Evolutionary conservation across 345 rosid genomes (phyloP).

Genomic region (Aquilaria yunnanensis): DNA sequence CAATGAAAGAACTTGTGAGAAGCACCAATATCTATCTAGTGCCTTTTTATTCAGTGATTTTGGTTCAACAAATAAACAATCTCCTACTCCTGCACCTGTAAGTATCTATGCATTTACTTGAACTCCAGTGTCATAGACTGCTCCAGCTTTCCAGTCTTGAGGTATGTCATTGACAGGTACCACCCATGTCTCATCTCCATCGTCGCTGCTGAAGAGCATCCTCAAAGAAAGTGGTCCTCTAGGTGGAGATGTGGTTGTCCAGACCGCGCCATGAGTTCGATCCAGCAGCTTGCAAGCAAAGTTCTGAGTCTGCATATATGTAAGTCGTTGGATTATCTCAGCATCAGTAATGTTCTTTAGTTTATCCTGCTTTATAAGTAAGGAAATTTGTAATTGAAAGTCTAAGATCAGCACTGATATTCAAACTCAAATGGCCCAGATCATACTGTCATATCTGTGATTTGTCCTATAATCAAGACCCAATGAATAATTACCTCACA

Average conservation of each 20-base stretch:
- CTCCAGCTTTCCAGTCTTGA: slow-evolving; percentile 56
- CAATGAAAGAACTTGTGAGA: slow-evolving; percentile 8
- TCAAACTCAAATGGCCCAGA: too few species aligned
- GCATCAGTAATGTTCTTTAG: not conserved
- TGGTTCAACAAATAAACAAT: slow-evolving; percentile 3
- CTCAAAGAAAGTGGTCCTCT: slow-evolving; percentile 50
- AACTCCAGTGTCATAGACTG: slow-evolving; percentile 53
- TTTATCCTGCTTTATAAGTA: too few species aligned
- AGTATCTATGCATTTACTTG: slow-evolving; percentile 28
- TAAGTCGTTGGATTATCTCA: not conserved
- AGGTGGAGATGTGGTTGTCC: slow-evolving; percentile 45
- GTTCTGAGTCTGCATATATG: slow-evolving; percentile 37
- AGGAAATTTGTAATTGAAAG: too few species aligned
- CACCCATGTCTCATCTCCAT: slow-evolving; percentile 60
- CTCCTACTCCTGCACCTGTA: not conserved
- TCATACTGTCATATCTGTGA: too few species aligned
- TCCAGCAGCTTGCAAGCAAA: slow-evolving; percentile 33
- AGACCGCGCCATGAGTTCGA: slow-evolving; percentile 19
- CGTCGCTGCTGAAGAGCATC: slow-evolving; percentile 50
- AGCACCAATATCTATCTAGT: not conserved
- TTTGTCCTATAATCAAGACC: too few species aligned
- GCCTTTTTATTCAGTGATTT: not conserved
- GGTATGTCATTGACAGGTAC: slow-evolving; percentile 58
- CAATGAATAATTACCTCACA: slow-evolving; percentile 40
- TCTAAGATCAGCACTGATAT: too few species aligned